These are phyloP conservation scores for Solanum piurae DNA, from an alignment of 257 asterid genomes.

Conservation along the genomic window DNA sequence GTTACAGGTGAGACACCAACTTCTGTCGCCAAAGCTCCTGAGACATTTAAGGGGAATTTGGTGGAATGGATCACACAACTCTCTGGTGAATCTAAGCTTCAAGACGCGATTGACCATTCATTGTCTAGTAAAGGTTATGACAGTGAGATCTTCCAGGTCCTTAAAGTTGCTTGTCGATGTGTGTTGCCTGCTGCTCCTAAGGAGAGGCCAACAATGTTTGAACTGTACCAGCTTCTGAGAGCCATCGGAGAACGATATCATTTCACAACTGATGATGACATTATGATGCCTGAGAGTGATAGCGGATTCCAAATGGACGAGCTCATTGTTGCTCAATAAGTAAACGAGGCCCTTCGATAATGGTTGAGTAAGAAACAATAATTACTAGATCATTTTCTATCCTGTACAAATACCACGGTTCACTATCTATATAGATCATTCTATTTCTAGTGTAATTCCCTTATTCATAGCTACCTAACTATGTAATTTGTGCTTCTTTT, in stretches of 20 bases:
- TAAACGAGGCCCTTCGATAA: slow-evolving; percentile 1
- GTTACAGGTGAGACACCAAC: slow-evolving; percentile 65
- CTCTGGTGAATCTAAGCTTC: slow-evolving; percentile 49
- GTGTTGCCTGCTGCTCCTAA: slow-evolving; percentile 45
- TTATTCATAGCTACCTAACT: not conserved
- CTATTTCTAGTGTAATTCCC: not conserved
- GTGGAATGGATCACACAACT: slow-evolving; percentile 73
- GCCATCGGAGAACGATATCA: slow-evolving; percentile 58
- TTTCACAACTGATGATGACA: slow-evolving; percentile 56
- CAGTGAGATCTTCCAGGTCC: slow-evolving; percentile 62
- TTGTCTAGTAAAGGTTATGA: slow-evolving; percentile 55
- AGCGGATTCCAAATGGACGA: slow-evolving; percentile 41
- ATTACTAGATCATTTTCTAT: not conserved
- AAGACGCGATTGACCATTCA: slow-evolving; percentile 52
- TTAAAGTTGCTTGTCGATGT: slow-evolving; percentile 75
- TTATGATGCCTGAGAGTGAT: slow-evolving; percentile 38
- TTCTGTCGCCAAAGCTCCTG: slow-evolving; percentile 47
- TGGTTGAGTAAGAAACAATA: not conserved
- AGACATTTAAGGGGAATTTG: slow-evolving; percentile 66
- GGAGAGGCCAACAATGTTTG: slow-evolving; percentile 88
- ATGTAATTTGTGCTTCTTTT: not conserved
- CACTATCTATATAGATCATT: not conserved
- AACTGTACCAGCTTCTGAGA: slow-evolving; percentile 70
- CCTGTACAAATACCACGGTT: slow-evolving; percentile 1
- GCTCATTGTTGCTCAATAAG: slow-evolving; percentile 77